Base-by-base conservation (phyloP, 768 basidiomycete genomes). In the Podaxis pistillaris region DNA sequence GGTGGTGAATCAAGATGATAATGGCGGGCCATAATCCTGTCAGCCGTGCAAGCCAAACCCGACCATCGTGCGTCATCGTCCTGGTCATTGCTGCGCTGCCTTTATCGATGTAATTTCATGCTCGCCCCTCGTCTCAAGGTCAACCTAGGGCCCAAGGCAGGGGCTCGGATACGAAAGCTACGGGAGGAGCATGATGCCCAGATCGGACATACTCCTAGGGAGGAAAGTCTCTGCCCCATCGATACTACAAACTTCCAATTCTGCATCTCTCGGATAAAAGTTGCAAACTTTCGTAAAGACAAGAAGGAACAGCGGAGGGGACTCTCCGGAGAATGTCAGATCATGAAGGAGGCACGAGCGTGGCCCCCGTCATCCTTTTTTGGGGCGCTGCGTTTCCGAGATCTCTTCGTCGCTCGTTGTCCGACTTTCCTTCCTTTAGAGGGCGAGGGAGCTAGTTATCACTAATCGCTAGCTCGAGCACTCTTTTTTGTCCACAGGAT, bases 321-420 rank as follows among this genome's bases (percentile, higher is more conserved):
- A 90, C 68, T 89, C 88, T 66, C 79, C 81, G 0, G 88, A 89
- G 72, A 83, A 82, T 66, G 74, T 78, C 17, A 82, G 68, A 74
- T 87, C 47, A 70, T 88, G 47, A 87, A 88, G 75, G 70, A 82
- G 62, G 83, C 9, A 87, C 86, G 0, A 86, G 88, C 2, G 88
- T 87, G 0, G 82, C 76, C 65, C 75, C 78, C 26, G 84, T 86
- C 9, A 81, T 73, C 6, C 52, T 87, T 13, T 89, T 89, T 65
- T 86, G 88, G 66, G 86, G 88, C 67, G 87, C 87, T 85, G 62
- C 58, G 85, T 66, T 58, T 60, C 49, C 61, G 26, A 58, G 66
- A 26, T 64, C 78, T 1, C 70, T 79, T 49, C 19, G 17, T 17
- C n/a, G 2, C 9, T 8, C 8, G 33, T 33, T 33, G 33, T 0